Evolutionary conservation across 768 basidiomycete genomes (phyloP), one percentile per base, ranked within the genome.

Genomic region (Lactarius tabidus): DNA sequence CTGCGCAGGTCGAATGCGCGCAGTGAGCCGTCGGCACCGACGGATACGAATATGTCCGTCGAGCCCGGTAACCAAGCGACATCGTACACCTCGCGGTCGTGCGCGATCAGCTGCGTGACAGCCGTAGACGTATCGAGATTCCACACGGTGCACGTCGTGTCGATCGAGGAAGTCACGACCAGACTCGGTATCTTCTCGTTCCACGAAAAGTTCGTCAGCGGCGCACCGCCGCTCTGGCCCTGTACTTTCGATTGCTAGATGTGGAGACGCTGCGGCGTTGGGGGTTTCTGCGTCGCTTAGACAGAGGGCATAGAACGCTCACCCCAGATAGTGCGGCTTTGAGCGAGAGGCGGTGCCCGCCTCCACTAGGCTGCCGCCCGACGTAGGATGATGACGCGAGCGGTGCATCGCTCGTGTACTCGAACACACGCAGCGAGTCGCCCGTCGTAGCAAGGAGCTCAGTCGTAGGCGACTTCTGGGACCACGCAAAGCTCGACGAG

Each of bases 111-210:
- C 75, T 98, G 97, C 3, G 97, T 99, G 73, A 98, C 86, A 29
- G 97, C 96, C 8, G 90, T 88, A 29, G 87, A 85, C 4, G 93
- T 93, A 71, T 96, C 91, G 73, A 99, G 92, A 76, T 99, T 97
- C 97, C 97, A 99, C 28, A 98, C 91, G 1, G 97, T 98, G 75
- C 96, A 98, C 17, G 95, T 97, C 58, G 97, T 99, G 74, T 99
- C 97, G 71, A 98, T 96, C 9, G 95, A 97, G 28, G 96, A 95
- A 7, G 97, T 99, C 41, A 98, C 96, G 70, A 98, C 88, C 57
- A 93, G 85, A 67, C 86, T 88, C 1, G 96, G 94, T 0, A 89
- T 82, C 72, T 95, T 90, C 71, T 94, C 88, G 73, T 97, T 98
- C 97, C 97, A 99, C 0, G 95, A 95, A 77, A 99, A 97, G 74